Base-by-base conservation (phyloP, 805 yeast genomes). In the Candida suzukii region DNA sequence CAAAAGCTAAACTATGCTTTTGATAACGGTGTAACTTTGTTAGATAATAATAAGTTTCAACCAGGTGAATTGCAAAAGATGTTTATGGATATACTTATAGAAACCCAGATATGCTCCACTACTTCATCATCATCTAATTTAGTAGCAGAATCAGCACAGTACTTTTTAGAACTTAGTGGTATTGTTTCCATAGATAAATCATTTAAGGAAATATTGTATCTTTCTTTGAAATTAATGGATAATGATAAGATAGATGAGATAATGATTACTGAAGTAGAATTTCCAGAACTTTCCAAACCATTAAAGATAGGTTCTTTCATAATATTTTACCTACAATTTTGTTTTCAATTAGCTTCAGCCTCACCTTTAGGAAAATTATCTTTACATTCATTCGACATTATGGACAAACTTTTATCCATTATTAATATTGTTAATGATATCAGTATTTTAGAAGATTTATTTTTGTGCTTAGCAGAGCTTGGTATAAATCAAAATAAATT, bases 401-500 rank as follows among this genome's bases (percentile, higher is more conserved):
- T 19, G 22, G 18, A 17, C 6, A 17, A 31, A 7, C 17, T 31
- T 8, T 31, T 31, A 18, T 17, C n/a, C 19, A 10, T 17, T 5
- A 18, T 31, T 18, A 18, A 19, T 11, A 18, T 4, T n/a, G n/a
- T n/a, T n/a, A n/a, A n/a, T n/a, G n/a, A n/a, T n/a, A n/a, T n/a
- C n/a, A n/a, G n/a, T n/a, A n/a, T n/a, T n/a, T 21, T 37, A 2
- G 36, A 38, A 5, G 36, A 34, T 3, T 20, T 49, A 8, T 24
- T 49, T 8, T n/a, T 44, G 11, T 41, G 47, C 3, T 20, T 54
- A 3, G 22, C 43, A 1, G 55, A 54, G 9, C 16, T 54, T 16
- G 59, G 60, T 2, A 34, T 54, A 2, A 37, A 35, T 1, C 32
- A 24, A 33, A 26, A 45, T 12, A 52, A 53, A 28, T 30, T 39